A percentile compares a stretch with the other conserved stretches of the same genome.
Evolutionary conservation across 202 grass and related monocot species (phyloP).

Genomic region (Digitaria exilis): DNA sequence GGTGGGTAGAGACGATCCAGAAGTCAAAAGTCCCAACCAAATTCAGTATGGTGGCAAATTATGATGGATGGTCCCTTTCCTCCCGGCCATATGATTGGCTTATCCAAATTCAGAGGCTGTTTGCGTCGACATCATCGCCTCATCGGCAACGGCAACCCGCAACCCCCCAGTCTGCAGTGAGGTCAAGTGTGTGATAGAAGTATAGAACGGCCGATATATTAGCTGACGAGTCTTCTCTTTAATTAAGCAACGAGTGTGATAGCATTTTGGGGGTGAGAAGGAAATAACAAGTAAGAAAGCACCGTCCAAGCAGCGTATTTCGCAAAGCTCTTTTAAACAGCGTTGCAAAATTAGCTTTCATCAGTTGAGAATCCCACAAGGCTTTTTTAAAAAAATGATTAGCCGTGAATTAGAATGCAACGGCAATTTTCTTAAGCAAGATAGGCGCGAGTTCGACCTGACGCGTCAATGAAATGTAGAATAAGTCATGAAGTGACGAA

Average conservation of each 20-base stretch:
- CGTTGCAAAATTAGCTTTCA: neutral
- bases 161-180: neutral
- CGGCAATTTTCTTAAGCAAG: neutral
- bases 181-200: neutral
- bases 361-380: neutral
- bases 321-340: too few relatives aligned
- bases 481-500: neutral
- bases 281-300: too few relatives aligned
- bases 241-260: too few relatives aligned
- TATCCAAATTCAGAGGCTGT: neutral
- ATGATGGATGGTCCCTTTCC: neutral
- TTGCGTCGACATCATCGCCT: neutral
- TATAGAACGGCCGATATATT: neutral
- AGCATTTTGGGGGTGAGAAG: too few relatives aligned
- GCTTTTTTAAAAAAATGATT: neutral
- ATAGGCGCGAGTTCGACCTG: neutral
- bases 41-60: neutral
- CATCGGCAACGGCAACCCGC: too few relatives aligned
- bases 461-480: neutral
- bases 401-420: neutral
- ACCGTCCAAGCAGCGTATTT: too few relatives aligned
- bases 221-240: too few relatives aligned
- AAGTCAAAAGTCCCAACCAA: conserved; percentile 10
- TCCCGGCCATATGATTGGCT: neutral
- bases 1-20: neutral